Evolutionary conservation across 371 early-diverging fungal species (phyloP), one percentile per base, ranked within the genome.

Genomic region (Zychaea mexicana): DNA sequence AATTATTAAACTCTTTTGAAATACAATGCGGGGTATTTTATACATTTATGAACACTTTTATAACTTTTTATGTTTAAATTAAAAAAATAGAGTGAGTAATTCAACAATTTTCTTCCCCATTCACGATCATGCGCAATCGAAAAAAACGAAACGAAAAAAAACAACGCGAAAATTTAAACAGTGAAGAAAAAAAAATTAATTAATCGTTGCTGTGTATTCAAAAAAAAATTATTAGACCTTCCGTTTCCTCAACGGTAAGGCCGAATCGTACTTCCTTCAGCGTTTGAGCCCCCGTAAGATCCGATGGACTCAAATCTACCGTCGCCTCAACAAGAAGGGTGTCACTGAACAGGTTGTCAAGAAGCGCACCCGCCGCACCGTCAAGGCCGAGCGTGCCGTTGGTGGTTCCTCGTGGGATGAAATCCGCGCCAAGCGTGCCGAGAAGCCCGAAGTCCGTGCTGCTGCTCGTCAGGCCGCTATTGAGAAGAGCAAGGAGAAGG

Each of bases 321-420:
- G 98, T 82, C 95, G 94, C 83, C 88, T 96, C 78, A 94, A 97
- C 92, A 94, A 95, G 92, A 98, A 98, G 95, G 98, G 96, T 82
- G 89, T 94, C 81, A 92, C 92, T 74, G 95, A 94, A 80, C 97
- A 96, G 85, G 88, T 90, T 57, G 78, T 93, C 84, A 96, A 96
- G 94, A 98, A 96, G 94, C 92, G 95, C 77, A 88, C 93, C 67
- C 92, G 94, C 79, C 90, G 92, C 74, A 85, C 92, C 61, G 96
- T 97, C 82, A 97, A 98, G 93, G 91, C 87, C 82, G 93, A 94
- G 82, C 95, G 98, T 85, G 96, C 94, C 67, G 85, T 98, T 73
- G 97, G 92, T 69, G 98, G 98, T 86, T 94, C 93, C 63, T 88
- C 96, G 70, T 89, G 92, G 86, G 98, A 98, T 70, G 90, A 91